Evolutionary conservation across 2,329 filamentous ascomycete species (phyloP).

Genomic region (Nigrospora sphaerica): DNA sequence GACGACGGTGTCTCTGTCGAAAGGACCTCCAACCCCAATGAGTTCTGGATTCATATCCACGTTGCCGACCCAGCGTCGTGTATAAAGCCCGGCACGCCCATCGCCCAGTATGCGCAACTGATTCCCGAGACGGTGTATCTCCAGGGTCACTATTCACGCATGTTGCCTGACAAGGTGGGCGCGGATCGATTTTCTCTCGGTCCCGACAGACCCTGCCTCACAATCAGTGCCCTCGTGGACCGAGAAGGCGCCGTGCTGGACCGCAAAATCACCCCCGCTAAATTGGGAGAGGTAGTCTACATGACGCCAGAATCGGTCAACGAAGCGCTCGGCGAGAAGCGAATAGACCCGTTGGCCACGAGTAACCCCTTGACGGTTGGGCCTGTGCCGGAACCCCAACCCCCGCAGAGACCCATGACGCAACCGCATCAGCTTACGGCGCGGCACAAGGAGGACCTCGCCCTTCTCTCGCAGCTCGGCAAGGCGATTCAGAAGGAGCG

Average conservation of each 20-base stretch:
- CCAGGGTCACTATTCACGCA: constrained; percentile 47
- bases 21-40: constrained; percentile 37
- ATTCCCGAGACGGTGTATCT: constrained; percentile 55
- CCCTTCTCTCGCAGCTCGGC: constrained; percentile 39
- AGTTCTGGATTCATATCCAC: constrained; percentile 73
- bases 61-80: constrained; percentile 72
- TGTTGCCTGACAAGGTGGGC: constrained; percentile 48
- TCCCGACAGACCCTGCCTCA: constrained; percentile 44
- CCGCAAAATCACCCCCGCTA: constrained; percentile 45
- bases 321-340: constrained; percentile 29
- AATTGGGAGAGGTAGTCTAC: constrained; percentile 47
- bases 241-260: constrained; percentile 45
- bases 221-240: constrained; percentile 55
- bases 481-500: constrained; percentile 34
- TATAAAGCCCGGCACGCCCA: constrained; percentile 49
- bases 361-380: constrained; percentile 26
- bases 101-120: constrained; percentile 55
- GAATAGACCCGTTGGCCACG: constrained; percentile 15
- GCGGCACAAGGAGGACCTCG: constrained; percentile 36
- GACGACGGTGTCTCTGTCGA: constrained; percentile 76
- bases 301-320: constrained; percentile 47
- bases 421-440: constrained; percentile 32
- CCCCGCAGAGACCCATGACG: constrained; percentile 34
- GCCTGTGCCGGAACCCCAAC: constrained; percentile 9
- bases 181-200: constrained; percentile 47